Base-by-base conservation (phyloP, 202 grass and related monocot genomes). In the Setaria italica region DNA sequence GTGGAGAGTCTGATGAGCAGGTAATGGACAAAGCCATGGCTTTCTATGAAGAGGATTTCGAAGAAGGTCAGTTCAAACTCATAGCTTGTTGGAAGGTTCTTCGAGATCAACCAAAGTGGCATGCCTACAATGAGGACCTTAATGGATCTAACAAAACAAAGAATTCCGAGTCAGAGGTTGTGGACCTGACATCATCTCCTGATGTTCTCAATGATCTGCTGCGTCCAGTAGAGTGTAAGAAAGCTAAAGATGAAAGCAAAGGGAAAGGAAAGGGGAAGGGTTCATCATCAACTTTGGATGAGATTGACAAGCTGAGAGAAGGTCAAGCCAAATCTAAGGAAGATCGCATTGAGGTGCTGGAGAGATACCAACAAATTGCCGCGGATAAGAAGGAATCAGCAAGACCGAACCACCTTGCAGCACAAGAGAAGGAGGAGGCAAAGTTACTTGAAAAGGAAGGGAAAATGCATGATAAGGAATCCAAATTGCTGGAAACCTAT, bases 71-170 rank as follows among this genome's bases (percentile, higher is more conserved):
- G 4, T 65, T 65, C 13, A 65, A 65, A 65, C 12, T 35, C 62
- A 65, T 17, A 7, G 32, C 62, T 67, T 67, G 34, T 9, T 67
- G 64, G 64, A 67, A 67, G 64, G 15, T 67, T 67, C 64, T 67
- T 20, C 4, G 64, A 39, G 34, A 67, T 67, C 33, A 67, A 39
- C 64, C 64, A 8, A 67, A 67, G 34, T 67, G 33, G 64, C 64
- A 20, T 41, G 34, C 34, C 14, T 67, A 67, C 37, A 67, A 67
- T 67, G 64, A 67, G 34, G 64, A 67, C 34, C 64, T 67, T 17
- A 8, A 25, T 25, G 25, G 25, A 25, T 25, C 20, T 9, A 67
- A 20, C 64, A 67, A 67, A 35, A 39, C 34, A 41, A 67, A 67
- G 64, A 17, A 67, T 67, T 67, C 64, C 39, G 64, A 39, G 34